Percentiles rank a stretch among this genome's conserved stretches.
Conservation (phyloP, 768 basidiomycete genomes). For the Lactarius akahatsu region DNA sequence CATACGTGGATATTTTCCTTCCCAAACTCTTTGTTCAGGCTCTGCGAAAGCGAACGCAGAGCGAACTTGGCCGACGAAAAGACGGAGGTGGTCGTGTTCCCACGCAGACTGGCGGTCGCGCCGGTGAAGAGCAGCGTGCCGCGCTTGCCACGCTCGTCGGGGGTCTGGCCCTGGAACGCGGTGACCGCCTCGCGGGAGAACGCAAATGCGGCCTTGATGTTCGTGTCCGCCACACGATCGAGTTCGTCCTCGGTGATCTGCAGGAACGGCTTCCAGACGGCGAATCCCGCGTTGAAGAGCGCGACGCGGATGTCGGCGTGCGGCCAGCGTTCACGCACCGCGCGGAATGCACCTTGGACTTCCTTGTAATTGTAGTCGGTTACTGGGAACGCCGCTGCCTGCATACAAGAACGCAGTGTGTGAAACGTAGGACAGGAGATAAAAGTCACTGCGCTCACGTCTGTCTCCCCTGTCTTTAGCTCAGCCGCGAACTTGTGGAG, state of each 20-base stretch:
- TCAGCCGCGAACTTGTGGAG: conserved; percentile 38
- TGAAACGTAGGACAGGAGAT: neutral
- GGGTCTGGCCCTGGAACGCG: conserved; percentile 37
- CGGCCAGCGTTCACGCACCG: conserved; percentile 38
- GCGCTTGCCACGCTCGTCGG: conserved; percentile 38
- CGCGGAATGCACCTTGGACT: conserved; percentile 37
- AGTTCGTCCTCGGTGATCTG: conserved; percentile 41
- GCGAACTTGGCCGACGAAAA: conserved; percentile 46
- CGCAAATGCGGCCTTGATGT: conserved; percentile 42
- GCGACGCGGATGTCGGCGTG: conserved; percentile 40
- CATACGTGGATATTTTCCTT: conserved; percentile 46
- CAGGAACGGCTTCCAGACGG: conserved; percentile 42
- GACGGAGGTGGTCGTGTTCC: conserved; percentile 40
- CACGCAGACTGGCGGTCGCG: conserved; percentile 43
- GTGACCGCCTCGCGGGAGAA: conserved; percentile 39
- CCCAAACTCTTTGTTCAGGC: conserved; percentile 46
- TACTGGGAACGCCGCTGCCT: conserved; percentile 43
- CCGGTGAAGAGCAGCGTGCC: conserved; percentile 47
- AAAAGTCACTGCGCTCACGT: conserved; percentile 31
- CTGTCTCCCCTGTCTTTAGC: conserved; percentile 39
- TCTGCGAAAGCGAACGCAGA: conserved; percentile 44
- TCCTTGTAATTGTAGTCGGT: conserved; percentile 36
- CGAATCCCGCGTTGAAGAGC: conserved; percentile 42
- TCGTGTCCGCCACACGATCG: conserved; percentile 34
- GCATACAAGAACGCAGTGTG: neutral